A percentile compares a stretch with the other conserved stretches of the same genome.
These are phyloP conservation scores for Picochlorum sp. DNA, from an alignment of 139 green algal genomes.

Conservation along the genomic window DNA sequence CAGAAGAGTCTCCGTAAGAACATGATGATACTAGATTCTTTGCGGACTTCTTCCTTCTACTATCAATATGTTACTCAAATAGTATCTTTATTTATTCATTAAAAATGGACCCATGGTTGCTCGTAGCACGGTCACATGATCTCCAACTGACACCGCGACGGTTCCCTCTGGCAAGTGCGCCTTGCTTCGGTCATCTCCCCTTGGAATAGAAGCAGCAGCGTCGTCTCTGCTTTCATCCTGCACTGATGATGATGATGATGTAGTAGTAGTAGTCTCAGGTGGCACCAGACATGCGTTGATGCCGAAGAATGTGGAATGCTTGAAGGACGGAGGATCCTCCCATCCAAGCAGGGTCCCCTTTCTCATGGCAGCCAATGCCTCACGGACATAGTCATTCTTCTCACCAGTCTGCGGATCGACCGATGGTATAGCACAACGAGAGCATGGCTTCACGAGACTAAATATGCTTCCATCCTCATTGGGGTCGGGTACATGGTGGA, in stretches of 20 bases:
- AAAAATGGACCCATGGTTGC: no score
- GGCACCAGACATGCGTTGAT: neutral
- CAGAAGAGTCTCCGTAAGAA: neutral
- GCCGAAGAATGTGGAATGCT: constrained; percentile 38
- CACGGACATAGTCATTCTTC: constrained; percentile 48
- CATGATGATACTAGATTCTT: neutral
- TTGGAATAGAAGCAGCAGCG: no score
- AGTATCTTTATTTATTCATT: no score
- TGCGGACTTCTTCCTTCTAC: no score
- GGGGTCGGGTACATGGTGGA: neutral
- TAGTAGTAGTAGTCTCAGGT: neutral
- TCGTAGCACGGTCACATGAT: no score
- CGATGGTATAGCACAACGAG: constrained; percentile 55
- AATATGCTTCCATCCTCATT: constrained; percentile 18
- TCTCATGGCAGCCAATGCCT: constrained; percentile 32
- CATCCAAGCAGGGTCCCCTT: constrained; percentile 35
- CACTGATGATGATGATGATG: no score
- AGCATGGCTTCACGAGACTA: constrained; percentile 55
- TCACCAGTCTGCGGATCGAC: constrained; percentile 57
- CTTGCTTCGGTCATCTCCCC: no score
- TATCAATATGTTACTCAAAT: no score
- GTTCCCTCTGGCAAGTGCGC: no score
- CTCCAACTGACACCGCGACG: constrained; percentile 1
- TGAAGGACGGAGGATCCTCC: constrained; percentile 9
- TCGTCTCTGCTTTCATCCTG: no score